Percentiles rank a stretch among this genome's conserved stretches.
Evolutionary conservation across 2,329 filamentous ascomycete species (phyloP).

Genomic region (Coniochaeta sp.): DNA sequence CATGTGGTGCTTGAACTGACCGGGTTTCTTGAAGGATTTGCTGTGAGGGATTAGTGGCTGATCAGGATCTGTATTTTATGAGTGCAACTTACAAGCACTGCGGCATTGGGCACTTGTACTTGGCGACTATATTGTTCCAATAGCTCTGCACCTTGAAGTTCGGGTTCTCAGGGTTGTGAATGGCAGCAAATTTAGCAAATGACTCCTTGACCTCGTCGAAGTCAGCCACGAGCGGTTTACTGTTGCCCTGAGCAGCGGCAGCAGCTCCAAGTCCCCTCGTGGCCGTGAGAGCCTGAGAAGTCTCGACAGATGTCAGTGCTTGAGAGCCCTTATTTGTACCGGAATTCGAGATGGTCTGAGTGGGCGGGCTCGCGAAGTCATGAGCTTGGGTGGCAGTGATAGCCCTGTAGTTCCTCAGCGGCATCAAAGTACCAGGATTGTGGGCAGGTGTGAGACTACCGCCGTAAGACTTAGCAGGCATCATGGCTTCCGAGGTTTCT

Average conservation of each 20-base stretch:
- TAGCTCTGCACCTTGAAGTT: background rate
- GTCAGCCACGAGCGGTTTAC: background rate
- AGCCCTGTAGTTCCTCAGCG: background rate
- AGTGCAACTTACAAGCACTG: background rate
- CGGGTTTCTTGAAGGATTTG: constrained; percentile 1
- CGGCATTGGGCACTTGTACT: constrained; percentile 1
- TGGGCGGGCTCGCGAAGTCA: background rate
- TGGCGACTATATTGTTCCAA: background rate
- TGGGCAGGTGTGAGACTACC: background rate
- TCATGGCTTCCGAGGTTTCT: background rate
- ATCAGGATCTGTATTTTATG: background rate
- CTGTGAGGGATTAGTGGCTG: background rate
- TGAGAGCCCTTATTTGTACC: background rate
- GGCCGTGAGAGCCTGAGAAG: background rate
- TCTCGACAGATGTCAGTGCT: background rate
- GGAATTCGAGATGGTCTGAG: background rate
- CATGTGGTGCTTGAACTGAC: background rate
- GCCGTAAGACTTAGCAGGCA: background rate
- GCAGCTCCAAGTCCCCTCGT: background rate
- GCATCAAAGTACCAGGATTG: background rate
- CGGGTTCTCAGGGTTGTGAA: background rate
- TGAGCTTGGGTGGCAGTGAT: background rate
- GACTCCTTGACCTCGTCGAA: background rate
- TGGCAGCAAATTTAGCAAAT: background rate
- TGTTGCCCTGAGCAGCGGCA: background rate